These are phyloP conservation scores for Salvia splendens DNA, from an alignment of 257 asterid genomes.

Conservation along the genomic window DNA sequence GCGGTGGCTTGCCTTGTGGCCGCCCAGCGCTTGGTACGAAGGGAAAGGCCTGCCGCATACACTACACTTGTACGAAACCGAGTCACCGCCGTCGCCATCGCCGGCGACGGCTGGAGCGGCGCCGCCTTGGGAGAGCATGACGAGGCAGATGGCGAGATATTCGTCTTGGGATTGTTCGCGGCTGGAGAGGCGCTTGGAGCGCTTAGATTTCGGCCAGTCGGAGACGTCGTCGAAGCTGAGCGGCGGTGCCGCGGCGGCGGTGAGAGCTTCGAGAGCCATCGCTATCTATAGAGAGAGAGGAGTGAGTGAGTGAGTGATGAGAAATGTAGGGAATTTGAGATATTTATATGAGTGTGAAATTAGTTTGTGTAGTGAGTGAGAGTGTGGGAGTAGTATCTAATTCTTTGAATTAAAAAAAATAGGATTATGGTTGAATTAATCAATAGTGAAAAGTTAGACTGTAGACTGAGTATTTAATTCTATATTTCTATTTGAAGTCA, in stretches of 20 bases:
- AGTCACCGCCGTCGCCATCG: no score
- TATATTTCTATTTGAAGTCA: no score
- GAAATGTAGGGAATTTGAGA: not conserved
- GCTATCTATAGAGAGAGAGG: no score
- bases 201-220: constrained; percentile 45
- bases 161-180: constrained; percentile 49
- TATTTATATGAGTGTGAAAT: constrained; percentile 28
- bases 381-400: constrained; percentile 40
- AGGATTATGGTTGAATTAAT: constrained; percentile 23
- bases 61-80: constrained; percentile 54
- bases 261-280: constrained; percentile 70
- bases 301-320: constrained; percentile 24
- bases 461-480: not conserved
- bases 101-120: no score
- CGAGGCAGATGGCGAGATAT: constrained; percentile 64
- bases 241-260: constrained; percentile 38
- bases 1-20: constrained; percentile 97
- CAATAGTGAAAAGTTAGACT: not conserved
- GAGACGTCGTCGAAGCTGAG: constrained; percentile 31
- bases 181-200: no score
- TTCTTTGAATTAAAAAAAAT: no score
- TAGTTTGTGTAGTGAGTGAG: no score
- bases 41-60: constrained; percentile 62
- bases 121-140: constrained; percentile 64
- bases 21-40: constrained; percentile 87